phyloP scores from a whole-genome alignment of 2,329 filamentous ascomycete genomes.

The Aspergillus bombycis region DNA sequence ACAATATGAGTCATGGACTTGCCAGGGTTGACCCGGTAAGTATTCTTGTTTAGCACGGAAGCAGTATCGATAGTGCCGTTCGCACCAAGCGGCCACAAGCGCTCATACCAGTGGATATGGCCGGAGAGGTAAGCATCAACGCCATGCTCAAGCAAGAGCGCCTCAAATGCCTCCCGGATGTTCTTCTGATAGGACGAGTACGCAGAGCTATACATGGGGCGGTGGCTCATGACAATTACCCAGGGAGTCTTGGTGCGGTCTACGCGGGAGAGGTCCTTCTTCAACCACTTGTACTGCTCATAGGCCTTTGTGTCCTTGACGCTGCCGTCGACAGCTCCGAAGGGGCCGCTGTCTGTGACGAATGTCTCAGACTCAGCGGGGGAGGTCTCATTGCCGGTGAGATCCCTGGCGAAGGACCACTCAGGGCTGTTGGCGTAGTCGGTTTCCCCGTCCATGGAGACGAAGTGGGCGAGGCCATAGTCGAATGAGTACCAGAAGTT shows the following conservation, averaged over 20 bases:
- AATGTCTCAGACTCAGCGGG: slow-evolving; percentile 50
- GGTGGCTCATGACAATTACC: slow-evolving; percentile 54
- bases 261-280: slow-evolving; percentile 49
- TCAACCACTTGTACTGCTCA: slow-evolving; percentile 53
- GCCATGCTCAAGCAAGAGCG: slow-evolving; percentile 47
- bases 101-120: slow-evolving; percentile 55
- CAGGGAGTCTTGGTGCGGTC: slow-evolving; percentile 54
- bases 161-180: slow-evolving; percentile 52
- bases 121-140: slow-evolving; percentile 54
- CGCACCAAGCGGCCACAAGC: slow-evolving; percentile 41
- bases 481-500: slow-evolving; percentile 62
- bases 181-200: slow-evolving; percentile 49
- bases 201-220: slow-evolving; percentile 53
- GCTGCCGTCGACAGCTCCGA: slow-evolving; percentile 47
- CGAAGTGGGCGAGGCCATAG: slow-evolving; percentile 57
- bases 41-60: slow-evolving; percentile 52
- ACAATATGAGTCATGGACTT: slow-evolving; percentile 54
- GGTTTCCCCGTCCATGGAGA: slow-evolving; percentile 54
- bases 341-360: slow-evolving; percentile 54
- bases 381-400: slow-evolving; percentile 44
- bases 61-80: slow-evolving; percentile 47
- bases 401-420: slow-evolving; percentile 49
- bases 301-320: slow-evolving; percentile 48
- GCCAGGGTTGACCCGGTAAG: slow-evolving; percentile 53
- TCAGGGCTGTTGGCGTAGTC: slow-evolving; percentile 54